Evolutionary conservation across 129 eudicot species (phyloP).

Genomic region (carrot (Daucus carota)): DNA sequence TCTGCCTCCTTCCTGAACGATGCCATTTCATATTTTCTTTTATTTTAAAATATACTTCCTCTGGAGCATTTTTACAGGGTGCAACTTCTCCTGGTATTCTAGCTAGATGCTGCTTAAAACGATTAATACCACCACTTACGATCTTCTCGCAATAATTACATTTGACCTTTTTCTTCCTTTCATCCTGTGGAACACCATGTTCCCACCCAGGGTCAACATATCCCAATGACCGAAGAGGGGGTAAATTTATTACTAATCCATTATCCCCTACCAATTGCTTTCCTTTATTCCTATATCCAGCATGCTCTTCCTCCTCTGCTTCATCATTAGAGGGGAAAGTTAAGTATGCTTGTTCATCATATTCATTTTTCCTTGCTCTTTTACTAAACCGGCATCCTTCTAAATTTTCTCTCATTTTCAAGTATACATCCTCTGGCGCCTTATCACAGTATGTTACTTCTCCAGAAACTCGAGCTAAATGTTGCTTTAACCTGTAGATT

Average conservation of each 20-base stretch:
- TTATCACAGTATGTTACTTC: constrained; percentile 93
- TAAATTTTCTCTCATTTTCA: constrained; percentile 73
- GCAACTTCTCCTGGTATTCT: constrained; percentile 98
- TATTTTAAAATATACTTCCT: constrained; percentile 78
- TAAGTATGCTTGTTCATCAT: constrained; percentile 58
- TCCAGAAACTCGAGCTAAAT: constrained; percentile 88
- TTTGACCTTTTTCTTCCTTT: constrained; percentile 90
- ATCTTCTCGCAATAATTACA: constrained; percentile 94
- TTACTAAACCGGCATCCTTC: constrained; percentile 74
- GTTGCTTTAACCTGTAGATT: constrained; percentile 88
- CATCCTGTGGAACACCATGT: constrained; percentile 90
- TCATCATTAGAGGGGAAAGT: constrained; percentile 59
- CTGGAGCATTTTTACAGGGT: constrained; percentile 91
- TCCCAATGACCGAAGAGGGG: constrained; percentile 88
- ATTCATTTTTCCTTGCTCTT: constrained; percentile 54
- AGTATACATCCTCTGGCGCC: constrained; percentile 83
- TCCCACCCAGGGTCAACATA: constrained; percentile 99
- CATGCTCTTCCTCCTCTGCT: constrained; percentile 48
- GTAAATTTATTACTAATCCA: constrained; percentile 62
- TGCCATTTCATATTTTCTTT: constrained; percentile 99
- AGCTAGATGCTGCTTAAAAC: constrained; percentile 93
- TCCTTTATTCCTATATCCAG: constrained; percentile 54
- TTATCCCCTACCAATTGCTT: constrained; percentile 50
- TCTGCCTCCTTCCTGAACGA: constrained; percentile 87
- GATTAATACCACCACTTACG: constrained; percentile 93